phyloP scores from a whole-genome alignment of 2,329 filamentous ascomycete species.

The Talaromyces verruculosus region DNA sequence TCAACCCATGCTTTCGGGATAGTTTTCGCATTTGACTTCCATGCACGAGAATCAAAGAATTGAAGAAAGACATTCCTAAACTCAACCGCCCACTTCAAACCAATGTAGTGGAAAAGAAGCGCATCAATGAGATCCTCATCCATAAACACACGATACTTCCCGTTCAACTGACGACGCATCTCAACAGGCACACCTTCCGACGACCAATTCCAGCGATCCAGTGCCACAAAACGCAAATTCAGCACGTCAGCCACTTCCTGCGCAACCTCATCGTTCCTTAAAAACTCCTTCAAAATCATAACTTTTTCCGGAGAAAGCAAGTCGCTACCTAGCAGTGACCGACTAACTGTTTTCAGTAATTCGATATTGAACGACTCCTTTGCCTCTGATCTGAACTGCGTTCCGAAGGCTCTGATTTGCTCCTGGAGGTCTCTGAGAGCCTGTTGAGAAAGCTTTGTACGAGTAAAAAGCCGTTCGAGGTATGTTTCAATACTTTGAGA shows the following conservation, averaged over 20 bases:
- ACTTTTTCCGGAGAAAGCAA: conserved; percentile 55
- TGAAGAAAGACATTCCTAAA: conserved; percentile 46
- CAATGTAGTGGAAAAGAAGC: conserved; percentile 57
- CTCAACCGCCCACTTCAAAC: conserved; percentile 52
- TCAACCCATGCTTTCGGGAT: conserved; percentile 42
- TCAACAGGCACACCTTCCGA: conserved; percentile 48
- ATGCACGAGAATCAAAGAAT: conserved; percentile 42
- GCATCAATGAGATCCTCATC: conserved; percentile 60
- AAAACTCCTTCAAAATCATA: conserved; percentile 52
- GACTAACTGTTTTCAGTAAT: conserved; percentile 48
- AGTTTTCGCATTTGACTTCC: conserved; percentile 39
- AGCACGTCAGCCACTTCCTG: conserved; percentile 58
- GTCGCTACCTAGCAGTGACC: conserved; percentile 52
- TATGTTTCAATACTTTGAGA: conserved; percentile 49
- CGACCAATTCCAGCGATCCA: conserved; percentile 57
- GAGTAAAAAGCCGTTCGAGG: conserved; percentile 53
- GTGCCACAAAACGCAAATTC: conserved; percentile 54
- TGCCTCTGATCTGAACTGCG: conserved; percentile 28
- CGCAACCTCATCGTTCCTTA: conserved; percentile 50
- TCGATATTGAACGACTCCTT: conserved; percentile 43
- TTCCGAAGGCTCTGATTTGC: conserved; percentile 41
- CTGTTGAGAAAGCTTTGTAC: conserved; percentile 41
- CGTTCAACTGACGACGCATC: conserved; percentile 56
- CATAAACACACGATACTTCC: conserved; percentile 60
- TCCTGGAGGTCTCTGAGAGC: conserved; percentile 47